These are phyloP conservation scores for Protea cynaroides DNA, from an alignment of 164 flowering plant species.

Conservation along the genomic window DNA sequence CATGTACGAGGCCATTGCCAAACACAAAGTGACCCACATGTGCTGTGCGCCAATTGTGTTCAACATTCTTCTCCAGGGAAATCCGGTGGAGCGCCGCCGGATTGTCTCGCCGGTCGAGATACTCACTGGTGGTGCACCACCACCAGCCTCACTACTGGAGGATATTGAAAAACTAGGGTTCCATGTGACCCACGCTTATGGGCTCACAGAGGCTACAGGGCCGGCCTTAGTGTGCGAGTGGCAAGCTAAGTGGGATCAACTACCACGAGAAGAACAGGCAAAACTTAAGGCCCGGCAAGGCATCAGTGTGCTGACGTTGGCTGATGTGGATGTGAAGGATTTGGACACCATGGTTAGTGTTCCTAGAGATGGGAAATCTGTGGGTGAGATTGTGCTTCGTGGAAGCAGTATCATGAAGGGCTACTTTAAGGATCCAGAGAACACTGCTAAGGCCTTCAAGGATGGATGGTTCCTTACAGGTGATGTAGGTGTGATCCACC, in stretches of 20 bases:
- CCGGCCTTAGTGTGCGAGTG: conserved; percentile 87
- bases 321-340: conserved; percentile 66
- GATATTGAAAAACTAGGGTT: conserved; percentile 64
- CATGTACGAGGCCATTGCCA: conserved; percentile 49
- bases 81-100: conserved; percentile 23
- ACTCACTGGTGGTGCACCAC: conserved; percentile 89
- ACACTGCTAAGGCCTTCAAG: conserved; percentile 45
- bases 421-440: conserved; percentile 56
- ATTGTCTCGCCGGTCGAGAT: conserved; percentile 34
- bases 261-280: conserved; percentile 34
- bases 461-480: conserved; percentile 79
- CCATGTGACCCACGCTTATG: conserved; percentile 75
- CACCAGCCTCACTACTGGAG: conserved; percentile 60
- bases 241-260: conserved; percentile 59
- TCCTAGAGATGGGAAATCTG: conserved; percentile 51
- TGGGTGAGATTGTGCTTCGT: conserved; percentile 71
- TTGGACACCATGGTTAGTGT: conserved; percentile 53
- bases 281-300: conserved; percentile 78
- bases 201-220: conserved; percentile 88
- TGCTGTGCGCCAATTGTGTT: conserved; percentile 79
- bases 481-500: conserved; percentile 75
- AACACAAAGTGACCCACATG: conserved; percentile 81
- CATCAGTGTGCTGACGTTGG: conserved; percentile 50
- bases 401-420: conserved; percentile 92
- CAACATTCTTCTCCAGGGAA: conserved; percentile 57